These are phyloP conservation scores for Centaurea solstitialis DNA, from an alignment of 129 eudicot genomes.

Conservation along the genomic window DNA sequence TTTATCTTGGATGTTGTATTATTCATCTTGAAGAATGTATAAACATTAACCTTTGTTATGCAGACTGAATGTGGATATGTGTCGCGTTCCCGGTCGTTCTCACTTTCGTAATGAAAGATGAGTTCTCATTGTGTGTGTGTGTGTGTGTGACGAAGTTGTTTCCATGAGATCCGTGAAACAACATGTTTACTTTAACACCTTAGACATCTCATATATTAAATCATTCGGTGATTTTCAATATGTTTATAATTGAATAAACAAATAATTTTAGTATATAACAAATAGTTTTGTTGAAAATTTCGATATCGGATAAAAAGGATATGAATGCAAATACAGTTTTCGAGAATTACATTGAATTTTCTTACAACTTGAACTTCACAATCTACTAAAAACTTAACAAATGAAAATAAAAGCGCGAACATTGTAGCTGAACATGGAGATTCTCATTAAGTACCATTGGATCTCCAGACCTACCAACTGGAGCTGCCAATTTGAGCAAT, in stretches of 20 bases:
- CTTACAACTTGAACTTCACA: not conserved
- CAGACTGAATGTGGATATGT: too few relatives aligned
- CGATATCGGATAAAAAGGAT: not conserved
- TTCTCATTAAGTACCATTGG: not conserved
- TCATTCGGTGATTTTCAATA: not conserved
- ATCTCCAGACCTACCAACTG: not conserved
- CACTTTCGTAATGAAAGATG: too few relatives aligned
- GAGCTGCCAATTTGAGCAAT: not conserved
- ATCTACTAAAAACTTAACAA: not conserved
- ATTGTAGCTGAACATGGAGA: not conserved
- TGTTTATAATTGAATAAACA: not conserved
- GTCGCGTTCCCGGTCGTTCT: too few relatives aligned
- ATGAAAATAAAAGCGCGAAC: not conserved
- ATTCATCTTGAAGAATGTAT: too few relatives aligned
- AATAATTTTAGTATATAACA: not conserved
- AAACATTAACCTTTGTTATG: too few relatives aligned
- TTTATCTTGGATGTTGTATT: too few relatives aligned
- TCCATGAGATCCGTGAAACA: too few relatives aligned
- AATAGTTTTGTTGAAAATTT: not conserved
- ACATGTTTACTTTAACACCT: too few relatives aligned
- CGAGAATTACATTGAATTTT: not conserved
- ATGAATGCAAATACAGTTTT: not conserved
- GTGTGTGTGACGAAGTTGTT: too few relatives aligned
- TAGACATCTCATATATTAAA: not conserved
- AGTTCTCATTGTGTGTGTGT: too few relatives aligned